Conservation (phyloP, 441 rosid species). For the Isatis lusitanica region DNA sequence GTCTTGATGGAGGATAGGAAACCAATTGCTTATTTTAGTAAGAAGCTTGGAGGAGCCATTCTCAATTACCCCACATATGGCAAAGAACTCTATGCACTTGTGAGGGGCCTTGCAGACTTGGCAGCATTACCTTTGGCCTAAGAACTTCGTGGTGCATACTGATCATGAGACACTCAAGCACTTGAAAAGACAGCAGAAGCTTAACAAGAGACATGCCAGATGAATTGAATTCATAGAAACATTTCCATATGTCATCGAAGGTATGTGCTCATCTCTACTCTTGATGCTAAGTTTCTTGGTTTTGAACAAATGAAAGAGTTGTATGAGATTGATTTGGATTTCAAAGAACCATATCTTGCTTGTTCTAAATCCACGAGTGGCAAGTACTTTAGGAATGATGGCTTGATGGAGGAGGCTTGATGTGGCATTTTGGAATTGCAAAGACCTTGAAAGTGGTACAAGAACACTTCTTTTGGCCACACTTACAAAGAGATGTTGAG, state of each 20-base stretch:
- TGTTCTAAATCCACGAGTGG: not conserved
- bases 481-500: not conserved
- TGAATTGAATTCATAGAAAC: not conserved
- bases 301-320: too few species aligned
- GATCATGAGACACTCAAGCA: not conserved
- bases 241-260: not conserved
- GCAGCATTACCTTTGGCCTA: not conserved
- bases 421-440: not conserved
- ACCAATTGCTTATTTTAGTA: too few species aligned
- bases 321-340: not conserved
- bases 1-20: too few species aligned
- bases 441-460: not conserved
- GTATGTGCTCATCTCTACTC: not conserved
- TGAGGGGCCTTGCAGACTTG: not conserved
- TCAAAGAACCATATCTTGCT: too few species aligned
- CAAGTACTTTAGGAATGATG: not conserved
- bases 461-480: not conserved
- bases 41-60: too few species aligned
- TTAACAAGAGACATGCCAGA: not conserved
- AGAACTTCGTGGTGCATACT: not conserved
- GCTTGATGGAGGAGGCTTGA: not conserved
- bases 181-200: not conserved
- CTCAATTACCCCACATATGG: too few species aligned
- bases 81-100: not conserved
- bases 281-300: not conserved